Base-by-base conservation (phyloP, 2,329 filamentous ascomycete species). In the Pseudogymnoascus sp. region DNA sequence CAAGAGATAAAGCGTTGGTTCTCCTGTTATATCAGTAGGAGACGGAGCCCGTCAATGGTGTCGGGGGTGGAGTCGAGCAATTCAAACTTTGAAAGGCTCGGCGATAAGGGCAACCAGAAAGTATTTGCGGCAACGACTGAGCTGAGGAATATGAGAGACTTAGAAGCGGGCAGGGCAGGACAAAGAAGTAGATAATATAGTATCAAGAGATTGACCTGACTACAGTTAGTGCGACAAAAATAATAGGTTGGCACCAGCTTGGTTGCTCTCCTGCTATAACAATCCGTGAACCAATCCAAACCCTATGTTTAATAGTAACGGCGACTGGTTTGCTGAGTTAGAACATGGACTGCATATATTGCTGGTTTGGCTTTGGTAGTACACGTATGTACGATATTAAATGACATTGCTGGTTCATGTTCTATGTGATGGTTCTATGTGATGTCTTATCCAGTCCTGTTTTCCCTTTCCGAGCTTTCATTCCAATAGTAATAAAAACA, bases 401-500 rank as follows among this genome's bases (percentile, higher is more conserved):
- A 55, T 55, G 9, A n/a, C 18, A 55, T 33, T 55, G 45, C 27
- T 55, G 33, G n/a, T 55, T 18, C 1, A 18, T 29, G 27, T 7
- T 55, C 45, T 55, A 55, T 33, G 25, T 10, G 45, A 31, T 18
- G 18, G 18, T 18, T 18, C 18, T 18, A 18, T 18, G 18, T 18
- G 18, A 18, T 5, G 27, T 55, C n/a, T 48, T 31, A 55, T 31
- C 45, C 45, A 6, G 45, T 27, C 9, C 27, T 15, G 27, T 60
- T 45, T 60, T 33, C 52, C 62, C 39, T 31, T 62, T 62, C 55
- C 62, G 31, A 21, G 55, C 62, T 60, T 73, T 76, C 61, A 77
- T 76, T 0, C 72, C 73, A 25, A 76, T 69, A 1, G 71, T 69
- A 4, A 75, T 63, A 60, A 75, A 75, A 1, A 76, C 72, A 12